Evolutionary conservation across 345 rosid genomes (phyloP).

Genomic region (Microthlaspi erraticum): DNA sequence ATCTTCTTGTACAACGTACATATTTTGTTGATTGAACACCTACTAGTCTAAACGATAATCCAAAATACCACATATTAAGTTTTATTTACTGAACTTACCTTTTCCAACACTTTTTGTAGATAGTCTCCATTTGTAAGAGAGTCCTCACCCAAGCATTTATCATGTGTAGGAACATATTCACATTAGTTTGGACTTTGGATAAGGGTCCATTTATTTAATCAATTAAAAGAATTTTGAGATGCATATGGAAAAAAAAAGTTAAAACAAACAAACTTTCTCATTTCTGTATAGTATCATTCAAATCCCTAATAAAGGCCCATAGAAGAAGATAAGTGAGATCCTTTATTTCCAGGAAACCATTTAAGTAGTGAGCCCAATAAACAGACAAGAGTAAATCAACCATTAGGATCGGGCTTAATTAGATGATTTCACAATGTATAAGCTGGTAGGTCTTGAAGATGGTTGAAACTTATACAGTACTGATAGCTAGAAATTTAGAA

Average conservation of each 20-base stretch:
- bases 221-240: no score
- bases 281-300: background rate
- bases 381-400: background rate
- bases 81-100: no score
- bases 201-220: no score
- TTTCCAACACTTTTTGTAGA: no score
- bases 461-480: background rate
- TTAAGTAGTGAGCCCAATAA: background rate
- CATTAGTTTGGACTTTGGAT: no score
- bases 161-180: background rate
- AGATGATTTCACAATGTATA: background rate
- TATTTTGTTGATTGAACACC: background rate
- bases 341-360: background rate
- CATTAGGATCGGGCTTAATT: background rate
- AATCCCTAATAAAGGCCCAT: conserved; percentile 20
- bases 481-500: background rate
- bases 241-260: no score
- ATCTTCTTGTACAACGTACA: background rate
- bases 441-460: conserved; percentile 6
- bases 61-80: no score
- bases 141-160: background rate
- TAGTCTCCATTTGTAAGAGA: background rate
- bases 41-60: no score
- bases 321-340: background rate
- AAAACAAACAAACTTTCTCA: no score